Conservation (phyloP, 257 asterid species). For the Ilex asprella region DNA sequence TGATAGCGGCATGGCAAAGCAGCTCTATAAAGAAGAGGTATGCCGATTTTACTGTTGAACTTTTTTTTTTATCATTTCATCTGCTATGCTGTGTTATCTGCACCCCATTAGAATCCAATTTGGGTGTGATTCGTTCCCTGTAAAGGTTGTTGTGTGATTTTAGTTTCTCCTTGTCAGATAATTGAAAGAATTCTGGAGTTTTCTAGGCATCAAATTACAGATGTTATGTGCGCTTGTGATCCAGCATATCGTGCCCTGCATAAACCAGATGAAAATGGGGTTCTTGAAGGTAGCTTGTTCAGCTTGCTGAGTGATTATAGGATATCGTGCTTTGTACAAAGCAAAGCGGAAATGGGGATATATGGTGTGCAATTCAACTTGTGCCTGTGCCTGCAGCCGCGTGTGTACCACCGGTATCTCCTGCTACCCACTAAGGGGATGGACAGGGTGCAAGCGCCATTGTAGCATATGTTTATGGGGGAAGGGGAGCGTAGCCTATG, state of each 20-base stretch:
- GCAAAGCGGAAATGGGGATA: not conserved
- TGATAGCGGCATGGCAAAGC: slow-evolving; percentile 83
- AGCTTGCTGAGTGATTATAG: slow-evolving; percentile 6
- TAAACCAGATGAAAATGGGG: slow-evolving; percentile 60
- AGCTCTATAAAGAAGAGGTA: slow-evolving; percentile 93
- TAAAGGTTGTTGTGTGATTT: slow-evolving; percentile 8
- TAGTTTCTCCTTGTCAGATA: slow-evolving; percentile 45
- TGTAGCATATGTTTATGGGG: not conserved
- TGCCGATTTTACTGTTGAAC: not conserved
- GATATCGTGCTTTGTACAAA: not conserved
- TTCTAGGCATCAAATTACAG: slow-evolving; percentile 89
- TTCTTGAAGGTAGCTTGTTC: slow-evolving; percentile 56
- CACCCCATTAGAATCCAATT: too few species aligned
- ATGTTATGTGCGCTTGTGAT: slow-evolving; percentile 86
- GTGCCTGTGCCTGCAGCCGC: not conserved
- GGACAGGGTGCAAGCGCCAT: not conserved
- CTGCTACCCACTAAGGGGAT: too few species aligned
- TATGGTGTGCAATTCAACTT: not conserved
- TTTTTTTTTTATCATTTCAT: not conserved
- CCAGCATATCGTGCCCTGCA: slow-evolving; percentile 89
- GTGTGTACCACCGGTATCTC: too few species aligned
- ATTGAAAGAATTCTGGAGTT: slow-evolving; percentile 95
- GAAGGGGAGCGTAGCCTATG: not conserved
- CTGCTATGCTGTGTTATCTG: not conserved
- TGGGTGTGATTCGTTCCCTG: too few species aligned